Conservation (phyloP, 805 yeast species). For the Saccharomycopsis oosterbeekiorum region DNA sequence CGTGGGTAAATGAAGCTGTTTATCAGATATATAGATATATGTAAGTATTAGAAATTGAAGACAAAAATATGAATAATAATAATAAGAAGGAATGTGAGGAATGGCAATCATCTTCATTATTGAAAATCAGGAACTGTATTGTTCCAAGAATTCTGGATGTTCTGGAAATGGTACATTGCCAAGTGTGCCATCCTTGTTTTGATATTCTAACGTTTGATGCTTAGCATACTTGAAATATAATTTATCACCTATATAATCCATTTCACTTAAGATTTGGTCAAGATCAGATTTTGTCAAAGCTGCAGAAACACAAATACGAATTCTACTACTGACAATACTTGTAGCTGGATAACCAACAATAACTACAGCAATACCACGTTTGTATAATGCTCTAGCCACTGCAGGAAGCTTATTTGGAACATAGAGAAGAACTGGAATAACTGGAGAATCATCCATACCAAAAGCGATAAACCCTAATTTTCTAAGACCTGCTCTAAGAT, state of each 20-base stretch:
- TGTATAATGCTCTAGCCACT: conserved; percentile 71
- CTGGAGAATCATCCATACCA: conserved; percentile 96
- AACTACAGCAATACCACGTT: conserved; percentile 81
- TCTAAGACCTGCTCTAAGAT: conserved; percentile 80
- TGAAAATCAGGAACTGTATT: neutral
- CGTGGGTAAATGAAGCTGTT: neutral
- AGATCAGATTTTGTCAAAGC: conserved; percentile 91
- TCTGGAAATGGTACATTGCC: neutral
- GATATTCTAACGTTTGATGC: neutral
- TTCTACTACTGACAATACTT: conserved; percentile 80
- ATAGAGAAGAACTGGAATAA: conserved; percentile 77
- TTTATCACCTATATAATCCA: conserved; percentile 70
- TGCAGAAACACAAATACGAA: conserved; percentile 85
- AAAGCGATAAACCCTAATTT: conserved; percentile 88
- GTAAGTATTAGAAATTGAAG: neutral
- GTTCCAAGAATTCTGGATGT: neutral
- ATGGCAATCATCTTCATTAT: neutral
- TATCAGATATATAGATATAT: neutral
- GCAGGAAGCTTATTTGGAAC: conserved; percentile 95
- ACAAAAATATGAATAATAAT: neutral
- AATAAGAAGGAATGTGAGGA: neutral
- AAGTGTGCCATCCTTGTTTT: neutral
- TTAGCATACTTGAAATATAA: conserved; percentile 45
- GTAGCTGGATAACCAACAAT: conserved; percentile 98
- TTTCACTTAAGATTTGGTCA: conserved; percentile 62